Base-by-base conservation (phyloP, 345 rosid genomes). In the Euphorbia pulcherrima region DNA sequence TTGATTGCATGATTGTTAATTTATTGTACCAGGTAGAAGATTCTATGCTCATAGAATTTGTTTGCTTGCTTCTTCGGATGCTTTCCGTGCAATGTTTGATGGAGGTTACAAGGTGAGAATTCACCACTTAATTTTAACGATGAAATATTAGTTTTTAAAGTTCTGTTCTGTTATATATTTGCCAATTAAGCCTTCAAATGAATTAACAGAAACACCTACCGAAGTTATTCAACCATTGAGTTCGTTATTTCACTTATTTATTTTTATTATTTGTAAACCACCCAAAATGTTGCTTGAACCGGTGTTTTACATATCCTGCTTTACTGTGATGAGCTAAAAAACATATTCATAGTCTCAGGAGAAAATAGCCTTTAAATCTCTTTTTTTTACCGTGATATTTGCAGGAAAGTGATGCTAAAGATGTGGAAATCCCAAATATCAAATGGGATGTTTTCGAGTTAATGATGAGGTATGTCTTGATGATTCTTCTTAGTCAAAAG, bases 11-110 rank as follows among this genome's bases (percentile, higher is more conserved):
- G 51, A 37, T 18, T 29, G 3, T 17, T n/a, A 17, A 59, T 50
- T 29, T 51, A 16, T 40, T 57, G 61, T 66, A 20, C 44, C 73
- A 87, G 96, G 92, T 61, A 79, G 84, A 77, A 75, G 75, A 44
- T 87, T 89, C 83, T 83, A 76, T 71, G 92, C 90, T 44, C 92
- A 89, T 75, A 83, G 83, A 77, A 85, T 85, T 58, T 80, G 96
- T 67, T 78, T 89, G 70, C 89, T 89, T 74, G 96, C 89, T 75
- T 85, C 92, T 23, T 89, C 92, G 7, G 96, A 89, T 70, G 84
- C 83, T 46, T 89, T 87, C 23, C 89, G 88, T 63, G 96, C 96
- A 64, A 87, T 89, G 96, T 89, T 89, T 62, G 92, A 87, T 72
- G 92, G 90, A 46, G 85, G 84, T 50, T 89, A 89, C 78, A 75